Percentiles rank a stretch among this genome's conserved stretches.
Conservation (phyloP, 2,329 filamentous ascomycete genomes). For the Dactylonectria estremocensis region DNA sequence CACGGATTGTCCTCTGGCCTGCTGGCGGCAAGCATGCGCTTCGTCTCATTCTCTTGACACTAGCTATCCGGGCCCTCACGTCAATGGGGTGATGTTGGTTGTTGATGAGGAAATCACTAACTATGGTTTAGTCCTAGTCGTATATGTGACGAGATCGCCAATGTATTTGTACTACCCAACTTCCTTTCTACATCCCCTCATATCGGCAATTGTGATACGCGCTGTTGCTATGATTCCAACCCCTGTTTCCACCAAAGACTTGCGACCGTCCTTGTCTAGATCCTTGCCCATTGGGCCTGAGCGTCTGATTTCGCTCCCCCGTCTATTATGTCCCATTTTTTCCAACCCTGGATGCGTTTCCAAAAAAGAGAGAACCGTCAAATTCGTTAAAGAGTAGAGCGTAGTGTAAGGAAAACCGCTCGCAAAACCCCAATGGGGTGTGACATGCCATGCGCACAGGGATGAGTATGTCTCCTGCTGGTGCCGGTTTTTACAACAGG, state of each 20-base stretch:
- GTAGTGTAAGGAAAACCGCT: slow-evolving; percentile 28
- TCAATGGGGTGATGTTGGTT: not conserved
- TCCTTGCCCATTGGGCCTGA: slow-evolving; percentile 36
- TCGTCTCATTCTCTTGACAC: not conserved
- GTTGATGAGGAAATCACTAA: not conserved
- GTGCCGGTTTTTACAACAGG: slow-evolving; percentile 43
- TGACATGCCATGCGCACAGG: not conserved
- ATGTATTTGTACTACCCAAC: slow-evolving; percentile 37
- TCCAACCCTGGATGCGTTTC: slow-evolving; percentile 14
- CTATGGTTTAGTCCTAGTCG: not conserved
- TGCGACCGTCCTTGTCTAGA: slow-evolving; percentile 39
- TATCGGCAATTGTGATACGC: slow-evolving; percentile 38
- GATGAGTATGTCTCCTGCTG: slow-evolving; percentile 1
- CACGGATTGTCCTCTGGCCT: not conserved
- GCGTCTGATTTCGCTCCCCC: slow-evolving; percentile 39
- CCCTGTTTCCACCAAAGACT: slow-evolving; percentile 28
- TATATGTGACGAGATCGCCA: slow-evolving; percentile 17
- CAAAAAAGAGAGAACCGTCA: slow-evolving; percentile 44
- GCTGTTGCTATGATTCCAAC: slow-evolving; percentile 40
- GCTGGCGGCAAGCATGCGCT: not conserved
- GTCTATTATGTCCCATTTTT: slow-evolving; percentile 39
- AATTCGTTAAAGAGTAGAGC: slow-evolving; percentile 41
- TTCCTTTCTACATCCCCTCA: slow-evolving; percentile 42
- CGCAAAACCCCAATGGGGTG: not conserved
- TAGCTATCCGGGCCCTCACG: not conserved